phyloP scores from a whole-genome alignment of 495 filamentous ascomycete species.

The Thozetella sp. region DNA sequence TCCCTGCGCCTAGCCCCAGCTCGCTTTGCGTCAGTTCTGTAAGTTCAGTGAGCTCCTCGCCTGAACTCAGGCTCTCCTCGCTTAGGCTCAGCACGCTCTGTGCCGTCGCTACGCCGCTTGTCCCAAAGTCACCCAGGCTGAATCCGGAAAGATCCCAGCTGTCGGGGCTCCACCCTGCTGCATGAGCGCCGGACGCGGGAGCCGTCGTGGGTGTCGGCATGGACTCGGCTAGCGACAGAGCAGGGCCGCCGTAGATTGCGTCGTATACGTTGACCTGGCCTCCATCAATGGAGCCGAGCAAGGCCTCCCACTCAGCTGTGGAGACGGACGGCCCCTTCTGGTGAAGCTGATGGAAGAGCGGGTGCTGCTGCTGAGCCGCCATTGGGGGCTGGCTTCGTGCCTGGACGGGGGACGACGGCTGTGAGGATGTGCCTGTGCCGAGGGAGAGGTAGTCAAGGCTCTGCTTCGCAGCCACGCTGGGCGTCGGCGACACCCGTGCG shows the following conservation, averaged over 20 bases:
- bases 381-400: constrained; percentile 28
- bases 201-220: constrained; percentile 24
- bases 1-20: constrained; percentile 32
- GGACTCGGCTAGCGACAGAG: constrained; percentile 39
- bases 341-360: background rate
- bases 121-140: constrained; percentile 44
- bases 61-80: constrained; percentile 71
- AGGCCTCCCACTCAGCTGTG: constrained; percentile 75
- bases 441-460: constrained; percentile 43
- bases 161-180: constrained; percentile 53
- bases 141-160: constrained; percentile 54
- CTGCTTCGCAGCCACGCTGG: constrained; percentile 20
- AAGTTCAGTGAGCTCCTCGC: constrained; percentile 26
- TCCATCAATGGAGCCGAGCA: constrained; percentile 76
- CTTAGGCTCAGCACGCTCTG: constrained; percentile 77
- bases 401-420: constrained; percentile 35
- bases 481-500: constrained; percentile 23
- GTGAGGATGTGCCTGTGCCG: constrained; percentile 24
- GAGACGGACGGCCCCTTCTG: constrained; percentile 38
- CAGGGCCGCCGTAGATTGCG: constrained; percentile 76
- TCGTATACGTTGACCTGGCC: constrained; percentile 81
- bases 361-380: constrained; percentile 16
- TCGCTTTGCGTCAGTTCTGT: constrained; percentile 31
- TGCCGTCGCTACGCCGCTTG: constrained; percentile 39
- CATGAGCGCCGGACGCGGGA: constrained; percentile 22